A percentile compares a stretch with the other conserved stretches of the same genome.
These are phyloP conservation scores for Debaryomyces subglobosus DNA, from an alignment of 1,139 yeast genomes.

Conservation along the genomic window DNA sequence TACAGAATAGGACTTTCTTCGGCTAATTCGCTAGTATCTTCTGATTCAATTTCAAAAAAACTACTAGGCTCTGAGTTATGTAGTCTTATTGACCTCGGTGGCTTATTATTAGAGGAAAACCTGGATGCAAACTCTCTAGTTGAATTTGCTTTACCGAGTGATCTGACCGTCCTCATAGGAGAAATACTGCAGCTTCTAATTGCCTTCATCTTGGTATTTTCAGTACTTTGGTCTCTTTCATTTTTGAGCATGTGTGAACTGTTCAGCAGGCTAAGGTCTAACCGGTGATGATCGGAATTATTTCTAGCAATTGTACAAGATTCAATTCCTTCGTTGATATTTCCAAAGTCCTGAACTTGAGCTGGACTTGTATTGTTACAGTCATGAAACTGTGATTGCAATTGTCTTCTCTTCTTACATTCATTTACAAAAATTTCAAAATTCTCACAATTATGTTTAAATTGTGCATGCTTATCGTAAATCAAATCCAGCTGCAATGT, in stretches of 20 bases:
- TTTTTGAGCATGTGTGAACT: not conserved
- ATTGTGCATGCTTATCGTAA: not conserved
- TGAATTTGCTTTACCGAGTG: not conserved
- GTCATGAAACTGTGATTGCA: not conserved
- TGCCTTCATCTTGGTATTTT: not conserved
- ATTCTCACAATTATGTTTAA: not conserved
- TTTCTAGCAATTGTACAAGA: not conserved
- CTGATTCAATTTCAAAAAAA: constrained; percentile 16
- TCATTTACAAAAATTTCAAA: not conserved
- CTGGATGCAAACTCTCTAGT: not conserved
- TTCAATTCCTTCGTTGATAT: not conserved
- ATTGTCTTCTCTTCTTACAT: not conserved
- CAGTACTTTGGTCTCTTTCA: not conserved
- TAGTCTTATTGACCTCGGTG: not conserved
- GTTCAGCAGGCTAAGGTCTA: not conserved
- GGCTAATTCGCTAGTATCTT: constrained; percentile 9
- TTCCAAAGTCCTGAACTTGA: not conserved
- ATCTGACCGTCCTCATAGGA: not conserved
- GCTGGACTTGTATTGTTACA: not conserved
- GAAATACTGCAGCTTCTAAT: not conserved
- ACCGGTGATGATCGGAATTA: not conserved
- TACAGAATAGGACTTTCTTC: constrained; percentile 12
- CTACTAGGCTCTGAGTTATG: constrained; percentile 12
- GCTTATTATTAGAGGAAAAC: constrained; percentile 1
- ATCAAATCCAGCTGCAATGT: not conserved